Evolutionary conservation across 371 early-diverging fungal species (phyloP), one percentile per base, ranked within the genome.

Genomic region (Fennellomyces sp.): DNA sequence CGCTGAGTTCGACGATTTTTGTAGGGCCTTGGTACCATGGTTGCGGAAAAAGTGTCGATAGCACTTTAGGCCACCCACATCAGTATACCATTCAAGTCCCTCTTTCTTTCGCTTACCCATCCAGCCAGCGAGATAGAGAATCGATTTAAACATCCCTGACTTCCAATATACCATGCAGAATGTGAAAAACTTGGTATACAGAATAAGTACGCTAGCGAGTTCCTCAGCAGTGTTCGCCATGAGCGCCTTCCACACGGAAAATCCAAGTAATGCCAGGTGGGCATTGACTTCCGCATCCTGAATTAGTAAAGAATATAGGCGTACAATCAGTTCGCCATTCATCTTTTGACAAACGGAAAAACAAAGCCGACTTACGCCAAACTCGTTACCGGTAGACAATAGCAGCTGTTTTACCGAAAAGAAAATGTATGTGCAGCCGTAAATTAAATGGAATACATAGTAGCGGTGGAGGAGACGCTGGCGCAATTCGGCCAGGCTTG

Each of bases 11-110:
- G 31, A 52, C 52, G 50, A 81, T 74, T 26, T 78, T 74, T 23
- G 79, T 79, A 7, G 86, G 81, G 1, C 86, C 86, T 29, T 71
- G 80, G 52, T 86, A 86, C 63, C 84, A 72, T 13, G 86, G 86
- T 31, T 84, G 86, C 31, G 84, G 84, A 28, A 82, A 70, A 2
- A 80, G 48, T 17, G 78, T 72, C 15, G 83, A 86, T 29, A 86
- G 52, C 0, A 61, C 85, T 85, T 58, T 2, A 52, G 1, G 5
- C 13, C 23, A 50, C 26, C 5, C n/a, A 23, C 10, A 28, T 21
- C 5, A n/a, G 58, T 2, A 52, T 4, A 7, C 13, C 23, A 50
- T 49, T 5, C n/a, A 23, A 12, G 36, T 21, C 5, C 28, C 10
- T 3, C 15, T n/a, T 6, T 39, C 5, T 39, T 39, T 39, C 5